Percentiles rank a stretch among this genome's conserved stretches.
These are phyloP conservation scores for Botrytis pseudocinerea DNA, from an alignment of 2,329 filamentous ascomycete species.

Conservation along the genomic window DNA sequence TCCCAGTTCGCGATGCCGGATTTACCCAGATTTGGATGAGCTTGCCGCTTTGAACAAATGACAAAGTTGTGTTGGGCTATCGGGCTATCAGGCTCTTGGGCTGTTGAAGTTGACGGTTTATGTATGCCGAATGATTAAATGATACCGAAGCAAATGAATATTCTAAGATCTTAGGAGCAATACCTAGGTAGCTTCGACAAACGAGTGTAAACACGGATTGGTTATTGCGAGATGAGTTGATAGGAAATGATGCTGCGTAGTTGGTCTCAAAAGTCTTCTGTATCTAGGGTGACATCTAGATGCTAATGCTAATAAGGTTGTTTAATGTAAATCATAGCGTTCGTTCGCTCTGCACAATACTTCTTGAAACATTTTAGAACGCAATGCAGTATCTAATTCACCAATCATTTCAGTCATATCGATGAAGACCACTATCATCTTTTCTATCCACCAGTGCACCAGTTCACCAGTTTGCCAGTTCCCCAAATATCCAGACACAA, in stretches of 20 bases:
- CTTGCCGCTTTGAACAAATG: conserved; percentile 4
- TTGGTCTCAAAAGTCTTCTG: background rate
- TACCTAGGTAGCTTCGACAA: background rate
- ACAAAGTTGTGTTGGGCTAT: conserved; percentile 25
- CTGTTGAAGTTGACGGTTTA: background rate
- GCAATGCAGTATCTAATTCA: background rate
- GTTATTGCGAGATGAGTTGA: background rate
- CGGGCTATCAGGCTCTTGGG: conserved; percentile 25
- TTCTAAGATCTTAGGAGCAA: conserved; percentile 18
- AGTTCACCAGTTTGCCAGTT: background rate
- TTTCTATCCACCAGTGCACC: background rate
- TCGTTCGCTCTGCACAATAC: background rate
- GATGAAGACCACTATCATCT: background rate
- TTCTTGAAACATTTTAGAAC: background rate
- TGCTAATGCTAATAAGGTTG: background rate
- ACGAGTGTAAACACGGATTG: background rate
- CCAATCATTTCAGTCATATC: background rate
- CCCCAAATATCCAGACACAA: background rate
- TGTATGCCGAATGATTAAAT: conserved; percentile 13
- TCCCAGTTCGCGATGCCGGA: conserved; percentile 27
- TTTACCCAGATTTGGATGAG: conserved; percentile 17
- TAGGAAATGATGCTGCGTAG: conserved; percentile 8
- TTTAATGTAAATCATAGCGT: background rate
- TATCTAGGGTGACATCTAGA: conserved; percentile 14
- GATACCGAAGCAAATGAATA: conserved; percentile 15